Base-by-base conservation (phyloP, 768 basidiomycete genomes). In the Trametes cubensis region DNA sequence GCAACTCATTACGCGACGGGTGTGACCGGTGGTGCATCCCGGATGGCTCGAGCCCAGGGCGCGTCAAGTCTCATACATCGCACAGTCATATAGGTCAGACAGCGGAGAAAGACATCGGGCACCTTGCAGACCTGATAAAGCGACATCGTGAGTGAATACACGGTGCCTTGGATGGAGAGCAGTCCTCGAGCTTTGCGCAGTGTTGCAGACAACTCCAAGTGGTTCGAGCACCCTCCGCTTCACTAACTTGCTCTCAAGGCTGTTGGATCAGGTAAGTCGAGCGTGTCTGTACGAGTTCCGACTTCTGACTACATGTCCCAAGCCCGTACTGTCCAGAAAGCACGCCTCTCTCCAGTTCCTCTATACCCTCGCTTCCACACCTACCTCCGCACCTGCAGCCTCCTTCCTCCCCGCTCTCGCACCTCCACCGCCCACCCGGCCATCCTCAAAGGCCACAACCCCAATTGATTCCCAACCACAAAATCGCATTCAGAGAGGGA, bases 291-390 rank as follows among this genome's bases (percentile, higher is more conserved):
- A 15, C 25, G 25, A 6, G 5, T 26, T 2, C 11, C 38, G 17
- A 26, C 18, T 40, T n/a, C 45, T 20, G 5, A 61, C 47, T 4
- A 57, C 69, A 17, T 53, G 20, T 60, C 42, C 13, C n/a, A 52
- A 94, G 92, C 83, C 88, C 44, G 82, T 90, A 13, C 75, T 94
- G 13, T 78, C 86, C n/a, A 83, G 84, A 66, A 94, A 93, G 74
- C 83, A 89, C 69, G 89, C 90, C 20, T 81, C 86, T 0, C 77
- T 94, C 18, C 79, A 82, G 51, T 90, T 83, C 56, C 78, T 80
- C n/a, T 76, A 80, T 62, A 65, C 80, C 11, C 68, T 84, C 45
- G 75, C 78, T 0, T 73, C 80, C 23, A 70, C 78, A 6, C 61
- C 70, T 4, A 34, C 65, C 5, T 67, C 68, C 42, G 59, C 73